phyloP scores from a whole-genome alignment of 2,329 filamentous ascomycete genomes.

The Paracoccidioides lutzii region DNA sequence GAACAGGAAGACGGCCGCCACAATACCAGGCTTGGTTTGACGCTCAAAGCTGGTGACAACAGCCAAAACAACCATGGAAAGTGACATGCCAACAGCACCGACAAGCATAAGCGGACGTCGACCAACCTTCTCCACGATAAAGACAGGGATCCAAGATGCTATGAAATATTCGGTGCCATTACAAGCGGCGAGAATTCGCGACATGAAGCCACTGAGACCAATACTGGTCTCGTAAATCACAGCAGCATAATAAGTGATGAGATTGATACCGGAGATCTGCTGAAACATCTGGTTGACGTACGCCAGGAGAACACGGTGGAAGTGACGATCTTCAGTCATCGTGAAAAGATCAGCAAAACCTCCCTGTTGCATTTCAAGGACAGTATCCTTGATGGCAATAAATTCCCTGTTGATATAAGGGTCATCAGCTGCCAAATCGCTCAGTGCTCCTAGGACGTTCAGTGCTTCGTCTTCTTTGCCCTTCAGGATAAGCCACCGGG shows the following conservation, averaged over 20 bases:
- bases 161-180: slow-evolving; percentile 23
- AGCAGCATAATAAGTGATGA: slow-evolving; percentile 26
- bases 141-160: slow-evolving; percentile 34
- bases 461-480: slow-evolving; percentile 23
- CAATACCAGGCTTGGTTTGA: slow-evolving; percentile 38
- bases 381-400: slow-evolving; percentile 28
- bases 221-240: slow-evolving; percentile 15
- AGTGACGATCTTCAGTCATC: slow-evolving; percentile 24
- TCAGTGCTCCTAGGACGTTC: slow-evolving; percentile 28
- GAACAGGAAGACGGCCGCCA: slow-evolving; percentile 45
- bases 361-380: slow-evolving; percentile 28
- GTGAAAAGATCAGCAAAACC: slow-evolving; percentile 29
- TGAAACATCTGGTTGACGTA: slow-evolving; percentile 25
- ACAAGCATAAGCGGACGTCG: slow-evolving; percentile 24
- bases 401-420: slow-evolving; percentile 25
- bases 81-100: slow-evolving; percentile 18
- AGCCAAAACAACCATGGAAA: slow-evolving; percentile 31
- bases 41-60: slow-evolving; percentile 37
- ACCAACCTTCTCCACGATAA: slow-evolving; percentile 34
- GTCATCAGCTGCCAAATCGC: slow-evolving; percentile 31
- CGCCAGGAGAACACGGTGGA: slow-evolving; percentile 23
- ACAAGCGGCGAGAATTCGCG: slow-evolving; percentile 19
- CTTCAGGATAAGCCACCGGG: slow-evolving; percentile 36
- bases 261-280: slow-evolving; percentile 27
- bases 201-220: background rate